phyloP scores from a whole-genome alignment of 495 filamentous ascomycete genomes.

The Neurospora sp. region DNA sequence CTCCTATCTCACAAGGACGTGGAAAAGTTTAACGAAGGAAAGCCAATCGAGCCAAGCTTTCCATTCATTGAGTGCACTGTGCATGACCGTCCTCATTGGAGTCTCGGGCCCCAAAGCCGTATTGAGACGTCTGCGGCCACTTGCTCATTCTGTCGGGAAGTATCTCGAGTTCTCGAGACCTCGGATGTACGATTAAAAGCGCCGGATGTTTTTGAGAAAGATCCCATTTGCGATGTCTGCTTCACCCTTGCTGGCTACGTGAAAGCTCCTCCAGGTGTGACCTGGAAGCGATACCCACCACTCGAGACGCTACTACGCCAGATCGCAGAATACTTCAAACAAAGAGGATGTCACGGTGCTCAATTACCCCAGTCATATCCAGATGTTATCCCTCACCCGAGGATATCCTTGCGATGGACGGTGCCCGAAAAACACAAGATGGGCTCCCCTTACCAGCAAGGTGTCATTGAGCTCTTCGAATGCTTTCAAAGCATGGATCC shows the following conservation, averaged over 20 bases:
- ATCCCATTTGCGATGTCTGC: not conserved
- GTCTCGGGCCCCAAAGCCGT: not conserved
- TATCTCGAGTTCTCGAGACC: not conserved
- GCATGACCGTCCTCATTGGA: not conserved
- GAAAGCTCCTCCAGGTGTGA: not conserved
- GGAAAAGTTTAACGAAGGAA: not conserved
- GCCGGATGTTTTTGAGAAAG: not conserved
- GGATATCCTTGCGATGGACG: too few relatives aligned
- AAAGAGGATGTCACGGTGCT: too few relatives aligned
- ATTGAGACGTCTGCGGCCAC: not conserved
- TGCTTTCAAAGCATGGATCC: too few relatives aligned
- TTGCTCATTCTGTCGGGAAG: not conserved
- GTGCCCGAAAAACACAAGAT: too few relatives aligned
- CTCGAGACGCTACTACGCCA: too few relatives aligned
- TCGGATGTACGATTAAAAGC: not conserved
- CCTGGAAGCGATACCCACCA: not conserved
- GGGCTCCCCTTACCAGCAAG: too few relatives aligned
- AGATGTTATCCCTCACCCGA: too few relatives aligned
- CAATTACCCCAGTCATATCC: too few relatives aligned
- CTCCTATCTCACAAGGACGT: not conserved
- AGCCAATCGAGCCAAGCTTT: not conserved
- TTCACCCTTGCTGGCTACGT: not conserved
- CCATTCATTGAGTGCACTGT: not conserved
- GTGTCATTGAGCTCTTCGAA: too few relatives aligned
- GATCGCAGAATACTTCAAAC: too few relatives aligned